These are phyloP conservation scores for Mucor circinelloides DNA, from an alignment of 371 early-diverging fungal species.

Conservation along the genomic window DNA sequence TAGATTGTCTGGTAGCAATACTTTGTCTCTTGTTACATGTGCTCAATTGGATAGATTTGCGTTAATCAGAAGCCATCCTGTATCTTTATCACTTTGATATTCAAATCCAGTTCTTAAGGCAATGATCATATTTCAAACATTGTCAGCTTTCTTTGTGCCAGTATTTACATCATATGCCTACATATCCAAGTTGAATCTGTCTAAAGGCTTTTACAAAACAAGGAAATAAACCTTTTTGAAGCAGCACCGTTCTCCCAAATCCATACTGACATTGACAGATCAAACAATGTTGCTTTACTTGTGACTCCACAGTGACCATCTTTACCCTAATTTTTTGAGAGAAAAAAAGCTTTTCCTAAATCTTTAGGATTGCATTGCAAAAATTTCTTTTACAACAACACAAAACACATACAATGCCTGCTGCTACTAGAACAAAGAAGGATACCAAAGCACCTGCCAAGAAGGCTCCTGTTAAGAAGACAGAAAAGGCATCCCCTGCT, in stretches of 20 bases:
- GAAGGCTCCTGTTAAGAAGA: constrained; percentile 15
- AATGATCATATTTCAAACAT: too few relatives aligned
- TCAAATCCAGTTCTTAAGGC: too few relatives aligned
- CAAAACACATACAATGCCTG: constrained; percentile 7
- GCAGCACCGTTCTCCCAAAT: neutral
- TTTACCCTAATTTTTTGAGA: neutral
- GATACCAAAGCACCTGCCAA: constrained; percentile 14
- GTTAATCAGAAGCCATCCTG: too few relatives aligned
- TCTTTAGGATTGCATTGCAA: neutral
- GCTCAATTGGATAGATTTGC: too few relatives aligned
- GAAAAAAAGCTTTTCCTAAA: neutral
- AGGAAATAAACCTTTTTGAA: too few relatives aligned
- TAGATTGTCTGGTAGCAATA: neutral
- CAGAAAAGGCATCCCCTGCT: constrained; percentile 19
- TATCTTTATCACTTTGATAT: too few relatives aligned
- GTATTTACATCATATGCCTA: too few relatives aligned
- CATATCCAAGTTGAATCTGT: too few relatives aligned
- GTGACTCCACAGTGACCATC: constrained; percentile 1
- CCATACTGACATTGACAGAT: neutral
- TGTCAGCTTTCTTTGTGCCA: too few relatives aligned
- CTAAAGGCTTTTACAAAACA: too few relatives aligned
- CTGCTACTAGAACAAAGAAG: constrained; percentile 11
- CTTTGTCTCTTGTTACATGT: too few relatives aligned
- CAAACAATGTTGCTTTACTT: neutral
- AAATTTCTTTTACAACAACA: neutral